Evolutionary conservation across 2,329 filamentous ascomycete species (phyloP), one percentile per base, ranked within the genome.

Genomic region (Trichoderma oligosporum): DNA sequence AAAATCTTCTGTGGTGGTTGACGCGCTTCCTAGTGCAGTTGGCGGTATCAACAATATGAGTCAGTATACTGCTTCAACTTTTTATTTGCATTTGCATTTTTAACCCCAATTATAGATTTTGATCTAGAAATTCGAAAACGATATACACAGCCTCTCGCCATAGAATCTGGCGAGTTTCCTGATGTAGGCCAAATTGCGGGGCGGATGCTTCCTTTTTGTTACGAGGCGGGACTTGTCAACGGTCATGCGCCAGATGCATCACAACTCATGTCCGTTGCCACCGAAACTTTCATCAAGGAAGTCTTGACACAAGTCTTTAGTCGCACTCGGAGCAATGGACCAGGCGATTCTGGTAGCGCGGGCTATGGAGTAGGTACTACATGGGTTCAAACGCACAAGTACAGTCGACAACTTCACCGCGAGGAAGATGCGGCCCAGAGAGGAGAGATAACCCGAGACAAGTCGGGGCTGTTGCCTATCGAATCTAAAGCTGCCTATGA

Each of bases 11-110:
- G 74, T 76, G 49, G 69, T 74, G 11, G 80, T 86, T 27, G 82
- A 89, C 57, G 81, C 84, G 7, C 85, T 87, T 24, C 80, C 85
- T 25, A 85, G 84, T 66, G 86, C 87, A 22, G 65, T 60, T n/a
- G 86, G 84, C 25, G 87, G 87, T 18, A 79, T 93, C 44, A 91
- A 89, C 63, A 91, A 84, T 63, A 87, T 93, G 78, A 95, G 87
- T 91, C 78, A 69, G 85, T 74, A 29, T 22, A 29, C 14, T 22
- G 8, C 27, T 27, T n/a, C n/a, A 41, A 7, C n/a, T 3, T 24
- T 9, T 24, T 8, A 9, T 44, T 24, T 1, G 24, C 16, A 12
- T 14, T 6, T 24, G 1, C n/a, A 18, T 54, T 16, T 38, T 64
- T 72, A 54, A 69, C 62, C 20, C 20, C 7, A 16, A n/a, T 48